Conservation (phyloP, 331 rosid species). For the Quercus tomentella region DNA sequence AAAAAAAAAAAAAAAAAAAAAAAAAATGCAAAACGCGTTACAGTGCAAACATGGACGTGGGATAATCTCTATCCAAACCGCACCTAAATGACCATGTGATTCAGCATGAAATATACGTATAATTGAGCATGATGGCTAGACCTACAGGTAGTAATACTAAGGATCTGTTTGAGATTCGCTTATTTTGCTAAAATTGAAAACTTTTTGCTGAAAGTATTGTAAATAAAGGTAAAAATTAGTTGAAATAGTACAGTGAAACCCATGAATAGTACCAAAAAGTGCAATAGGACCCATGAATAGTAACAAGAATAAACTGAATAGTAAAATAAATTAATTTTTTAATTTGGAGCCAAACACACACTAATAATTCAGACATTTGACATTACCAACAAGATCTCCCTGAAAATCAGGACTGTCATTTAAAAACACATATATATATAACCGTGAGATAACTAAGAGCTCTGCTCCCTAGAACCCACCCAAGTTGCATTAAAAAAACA, state of each 20-base stretch:
- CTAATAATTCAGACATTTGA: neutral
- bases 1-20: no score
- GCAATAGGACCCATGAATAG: fast-evolving
- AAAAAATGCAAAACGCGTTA: no score
- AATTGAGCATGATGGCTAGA: neutral
- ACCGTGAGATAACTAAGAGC: neutral
- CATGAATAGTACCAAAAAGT: no score
- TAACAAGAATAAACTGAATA: no score
- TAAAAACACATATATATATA: neutral
- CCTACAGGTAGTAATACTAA: neutral
- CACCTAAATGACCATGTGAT: slow-evolving; percentile 7
- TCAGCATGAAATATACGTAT: neutral
- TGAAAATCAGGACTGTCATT: slow-evolving; percentile 17
- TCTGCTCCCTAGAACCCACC: slow-evolving; percentile 27
- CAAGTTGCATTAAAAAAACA: slow-evolving; percentile 9
- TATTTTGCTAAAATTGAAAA: no score
- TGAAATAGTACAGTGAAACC: fast-evolving
- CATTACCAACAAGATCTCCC: slow-evolving; percentile 9
- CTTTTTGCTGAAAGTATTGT: fast-evolving
- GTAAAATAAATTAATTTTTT: no score
- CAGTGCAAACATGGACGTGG: no score
- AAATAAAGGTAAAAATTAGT: no score
- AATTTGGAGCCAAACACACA: no score
- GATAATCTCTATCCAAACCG: no score
- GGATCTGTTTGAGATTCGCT: fast-evolving